These are phyloP conservation scores for Corymbia citriodora DNA, from an alignment of 441 rosid genomes.

Conservation along the genomic window DNA sequence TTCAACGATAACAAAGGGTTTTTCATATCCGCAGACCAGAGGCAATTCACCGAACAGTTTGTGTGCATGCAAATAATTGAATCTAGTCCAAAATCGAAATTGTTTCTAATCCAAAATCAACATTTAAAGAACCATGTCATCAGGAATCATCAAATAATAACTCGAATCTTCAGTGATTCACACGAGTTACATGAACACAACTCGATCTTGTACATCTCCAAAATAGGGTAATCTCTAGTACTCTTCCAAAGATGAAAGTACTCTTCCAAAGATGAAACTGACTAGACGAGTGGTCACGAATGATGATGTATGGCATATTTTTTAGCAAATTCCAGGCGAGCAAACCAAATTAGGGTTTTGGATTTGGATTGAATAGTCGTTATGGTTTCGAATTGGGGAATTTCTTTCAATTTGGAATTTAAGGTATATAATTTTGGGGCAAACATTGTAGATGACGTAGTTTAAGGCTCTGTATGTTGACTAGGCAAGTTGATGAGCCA, in stretches of 20 bases:
- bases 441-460: neutral
- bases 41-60: too few relatives aligned
- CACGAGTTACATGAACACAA: neutral
- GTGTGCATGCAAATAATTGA: too few relatives aligned
- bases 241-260: neutral
- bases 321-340: neutral
- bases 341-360: neutral
- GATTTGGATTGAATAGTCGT: too few relatives aligned
- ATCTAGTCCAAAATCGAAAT: too few relatives aligned
- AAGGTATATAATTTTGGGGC: neutral
- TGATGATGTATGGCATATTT: neutral
- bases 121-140: too few relatives aligned
- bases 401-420: too few relatives aligned
- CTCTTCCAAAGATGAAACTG: neutral
- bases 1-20: too few relatives aligned
- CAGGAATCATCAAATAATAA: too few relatives aligned
- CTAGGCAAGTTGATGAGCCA: rapidly evolving
- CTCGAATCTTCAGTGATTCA: neutral
- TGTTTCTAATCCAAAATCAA: too few relatives aligned
- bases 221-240: neutral
- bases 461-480: neutral
- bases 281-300: neutral
- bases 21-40: too few relatives aligned
- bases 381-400: too few relatives aligned
- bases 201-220: neutral